Percentiles rank a stretch among this genome's conserved stretches.
Evolutionary conservation across 2,329 filamentous ascomycete genomes (phyloP).

Genomic region (Monilinia fructicola): DNA sequence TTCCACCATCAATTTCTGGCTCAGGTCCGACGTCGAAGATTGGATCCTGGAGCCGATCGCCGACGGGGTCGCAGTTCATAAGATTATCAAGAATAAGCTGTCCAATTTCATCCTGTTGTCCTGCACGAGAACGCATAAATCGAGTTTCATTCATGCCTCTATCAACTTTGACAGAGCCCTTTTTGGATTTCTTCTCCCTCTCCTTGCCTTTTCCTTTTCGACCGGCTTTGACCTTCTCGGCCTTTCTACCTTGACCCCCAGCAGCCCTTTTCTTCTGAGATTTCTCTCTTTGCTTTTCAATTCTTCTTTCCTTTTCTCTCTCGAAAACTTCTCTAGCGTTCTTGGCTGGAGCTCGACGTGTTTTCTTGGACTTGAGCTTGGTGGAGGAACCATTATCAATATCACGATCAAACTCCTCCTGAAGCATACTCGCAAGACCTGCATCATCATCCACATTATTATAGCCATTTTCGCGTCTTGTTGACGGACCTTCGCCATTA

Average conservation of each 20-base stretch:
- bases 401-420: slow-evolving; percentile 26
- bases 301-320: slow-evolving; percentile 23
- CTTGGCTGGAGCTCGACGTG: slow-evolving; percentile 30
- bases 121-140: background rate
- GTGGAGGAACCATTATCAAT: slow-evolving; percentile 1
- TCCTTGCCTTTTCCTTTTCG: slow-evolving; percentile 26
- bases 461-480: slow-evolving; percentile 1
- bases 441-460: slow-evolving; percentile 20
- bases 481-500: slow-evolving; percentile 19
- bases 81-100: slow-evolving; percentile 32
- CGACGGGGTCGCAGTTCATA: slow-evolving; percentile 30
- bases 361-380: slow-evolving; percentile 27
- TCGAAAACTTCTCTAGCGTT: slow-evolving; percentile 28
- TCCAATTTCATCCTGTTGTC: slow-evolving; percentile 28
- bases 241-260: slow-evolving; percentile 5
- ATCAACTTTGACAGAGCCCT: slow-evolving; percentile 22
- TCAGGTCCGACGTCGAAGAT: slow-evolving; percentile 29
- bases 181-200: slow-evolving; percentile 7
- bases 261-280: slow-evolving; percentile 28
- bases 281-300: slow-evolving; percentile 31
- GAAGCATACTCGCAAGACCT: slow-evolving; percentile 24
- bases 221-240: slow-evolving; percentile 17
- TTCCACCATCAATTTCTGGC: slow-evolving; percentile 26
- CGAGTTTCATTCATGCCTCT: slow-evolving; percentile 1
- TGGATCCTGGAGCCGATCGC: slow-evolving; percentile 31